Evolutionary conservation across 2,329 filamentous ascomycete genomes (phyloP), one percentile per base, ranked within the genome.

Genomic region (Penicillium concentricum): DNA sequence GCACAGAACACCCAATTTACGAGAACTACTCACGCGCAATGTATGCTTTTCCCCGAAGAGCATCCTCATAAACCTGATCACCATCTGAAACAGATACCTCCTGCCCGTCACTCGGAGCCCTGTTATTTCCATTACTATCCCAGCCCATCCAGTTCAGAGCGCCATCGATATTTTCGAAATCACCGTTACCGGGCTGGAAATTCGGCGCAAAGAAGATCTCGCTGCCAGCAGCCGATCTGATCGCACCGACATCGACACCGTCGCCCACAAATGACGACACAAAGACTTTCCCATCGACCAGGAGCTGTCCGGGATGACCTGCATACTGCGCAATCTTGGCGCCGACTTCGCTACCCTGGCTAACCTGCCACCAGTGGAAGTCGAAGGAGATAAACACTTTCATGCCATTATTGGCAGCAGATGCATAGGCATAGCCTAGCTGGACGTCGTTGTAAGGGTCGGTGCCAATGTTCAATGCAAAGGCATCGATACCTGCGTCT

Each of bases 301-400:
- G 73, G 37, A 84, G 78, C 63, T 84, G 81, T 0, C 76, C 79
- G 0, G 77, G 67, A 2, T 69, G 68, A 20, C 64, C 66, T 2
- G 72, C 76, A 56, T 81, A 84, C 56, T 78, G 69, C 13, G 74
- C 75, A 54, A 83, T 74, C 63, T 79, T 80, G 43, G 70, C 64
- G 1, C 79, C 81, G 18, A 80, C 76, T 13, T 69, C 71, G 8
- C 67, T 68, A 1, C 75, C 74, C 41, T 80, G 68, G 12, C 64
- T 57, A 7, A 65, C 63, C 30, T 65, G 57, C 69, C 74, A 81
- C 76, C 78, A 78, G 70, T 82, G 81, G 66, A 82, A 83, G 70
- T 84, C 82, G 59, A 84, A 84, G 1, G 81, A 84, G 59, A 84
- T 77, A 53, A 84, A 83, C 15, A 83, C 79, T 53, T 82, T 81